Evolutionary conservation across 306 rosid genomes (phyloP).

Genomic region (Crotalaria pallida): DNA sequence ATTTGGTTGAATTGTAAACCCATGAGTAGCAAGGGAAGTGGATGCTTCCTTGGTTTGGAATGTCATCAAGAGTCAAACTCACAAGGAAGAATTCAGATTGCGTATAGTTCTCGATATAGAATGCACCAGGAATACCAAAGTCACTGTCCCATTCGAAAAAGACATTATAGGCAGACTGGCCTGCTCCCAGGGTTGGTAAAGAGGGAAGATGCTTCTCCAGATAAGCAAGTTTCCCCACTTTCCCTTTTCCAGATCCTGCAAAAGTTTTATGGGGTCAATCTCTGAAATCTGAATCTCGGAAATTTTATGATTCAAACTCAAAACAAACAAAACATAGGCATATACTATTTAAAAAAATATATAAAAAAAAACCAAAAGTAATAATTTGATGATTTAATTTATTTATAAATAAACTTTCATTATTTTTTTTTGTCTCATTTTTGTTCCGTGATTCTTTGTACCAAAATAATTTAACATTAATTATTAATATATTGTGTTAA

Average conservation of each 20-base stretch:
- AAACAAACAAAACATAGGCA: too few species aligned
- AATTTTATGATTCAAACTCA: too few species aligned
- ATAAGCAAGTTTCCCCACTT: slow-evolving; percentile 34
- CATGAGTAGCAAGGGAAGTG: slow-evolving; percentile 60
- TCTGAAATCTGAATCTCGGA: too few species aligned
- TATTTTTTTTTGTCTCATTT: too few species aligned
- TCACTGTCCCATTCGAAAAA: slow-evolving; percentile 38
- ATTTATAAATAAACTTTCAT: too few species aligned
- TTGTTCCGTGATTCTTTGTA: too few species aligned
- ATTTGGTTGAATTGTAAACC: slow-evolving; percentile 38
- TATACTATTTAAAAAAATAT: too few species aligned
- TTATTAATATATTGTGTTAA: too few species aligned
- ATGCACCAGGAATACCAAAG: slow-evolving; percentile 51
- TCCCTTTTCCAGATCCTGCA: slow-evolving; percentile 39
- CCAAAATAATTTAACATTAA: too few species aligned
- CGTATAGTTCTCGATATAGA: slow-evolving; percentile 33
- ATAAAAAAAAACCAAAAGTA: too few species aligned
- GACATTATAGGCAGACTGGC: slow-evolving; percentile 30
- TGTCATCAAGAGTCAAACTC: slow-evolving; percentile 41
- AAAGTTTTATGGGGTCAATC: not conserved
- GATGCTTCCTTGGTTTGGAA: slow-evolving; percentile 36
- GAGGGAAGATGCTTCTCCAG: slow-evolving; percentile 37
- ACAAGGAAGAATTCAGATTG: slow-evolving; percentile 47
- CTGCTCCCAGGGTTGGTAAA: slow-evolving; percentile 25
- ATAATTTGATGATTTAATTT: too few species aligned